These are phyloP conservation scores for Coemansia sp. DNA, from an alignment of 192 early-diverging fungal genomes.

Conservation along the genomic window DNA sequence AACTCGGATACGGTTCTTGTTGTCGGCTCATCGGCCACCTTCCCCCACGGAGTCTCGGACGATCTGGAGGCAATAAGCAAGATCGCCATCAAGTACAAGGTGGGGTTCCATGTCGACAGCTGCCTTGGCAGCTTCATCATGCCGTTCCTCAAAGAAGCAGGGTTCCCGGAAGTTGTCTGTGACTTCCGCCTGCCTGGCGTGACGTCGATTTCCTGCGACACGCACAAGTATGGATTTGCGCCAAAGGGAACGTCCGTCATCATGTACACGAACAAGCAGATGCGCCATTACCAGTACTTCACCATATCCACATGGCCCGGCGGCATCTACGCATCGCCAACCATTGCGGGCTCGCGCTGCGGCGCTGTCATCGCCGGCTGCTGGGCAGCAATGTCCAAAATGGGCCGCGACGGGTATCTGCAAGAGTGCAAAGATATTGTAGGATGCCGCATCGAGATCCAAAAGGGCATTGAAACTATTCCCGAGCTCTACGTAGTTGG, in stretches of 20 bases:
- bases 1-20: slow-evolving; percentile 90
- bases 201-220: slow-evolving; percentile 94
- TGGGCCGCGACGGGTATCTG: slow-evolving; percentile 87
- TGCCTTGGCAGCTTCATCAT: slow-evolving; percentile 96
- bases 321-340: slow-evolving; percentile 94
- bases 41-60: slow-evolving; percentile 92
- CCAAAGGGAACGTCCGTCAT: slow-evolving; percentile 96
- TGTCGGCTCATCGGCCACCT: slow-evolving; percentile 89
- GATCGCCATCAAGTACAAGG: slow-evolving; percentile 75
- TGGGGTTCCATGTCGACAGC: slow-evolving; percentile 93
- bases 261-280: slow-evolving; percentile 79
- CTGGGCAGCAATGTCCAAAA: slow-evolving; percentile 89
- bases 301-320: slow-evolving; percentile 89
- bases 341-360: slow-evolving; percentile 83
- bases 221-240: slow-evolving; percentile 99
- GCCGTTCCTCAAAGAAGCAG: slow-evolving; percentile 91
- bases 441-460: slow-evolving; percentile 66
- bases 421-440: slow-evolving; percentile 80
- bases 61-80: slow-evolving; percentile 78
- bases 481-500: slow-evolving; percentile 81
- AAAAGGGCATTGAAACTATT: slow-evolving; percentile 57
- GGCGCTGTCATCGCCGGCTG: slow-evolving; percentile 95
- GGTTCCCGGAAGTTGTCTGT: slow-evolving; percentile 75
- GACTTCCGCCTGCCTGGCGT: slow-evolving; percentile 92
- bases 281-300: slow-evolving; percentile 93